phyloP scores from a whole-genome alignment of 106 monocot species.

The Narthecium ossifragum region DNA sequence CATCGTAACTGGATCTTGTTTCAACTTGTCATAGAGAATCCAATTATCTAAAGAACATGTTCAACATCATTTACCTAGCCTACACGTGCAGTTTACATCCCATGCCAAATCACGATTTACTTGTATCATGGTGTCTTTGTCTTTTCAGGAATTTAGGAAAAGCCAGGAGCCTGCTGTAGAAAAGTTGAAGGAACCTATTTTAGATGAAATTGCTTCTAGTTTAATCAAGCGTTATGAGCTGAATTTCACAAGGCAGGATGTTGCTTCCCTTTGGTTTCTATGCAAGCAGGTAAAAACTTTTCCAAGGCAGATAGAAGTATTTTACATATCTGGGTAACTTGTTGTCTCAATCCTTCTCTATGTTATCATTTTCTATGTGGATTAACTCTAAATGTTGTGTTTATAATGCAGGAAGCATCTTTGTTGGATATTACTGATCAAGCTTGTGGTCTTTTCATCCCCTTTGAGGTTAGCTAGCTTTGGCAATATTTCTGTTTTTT shows the following conservation, averaged over 20 bases:
- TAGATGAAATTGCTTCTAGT: slow-evolving; percentile 50
- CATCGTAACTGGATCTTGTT: too few relatives aligned
- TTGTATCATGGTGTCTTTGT: slow-evolving; percentile 3
- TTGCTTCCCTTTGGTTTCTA: slow-evolving; percentile 92
- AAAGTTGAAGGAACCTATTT: slow-evolving; percentile 78
- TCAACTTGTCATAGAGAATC: too few relatives aligned
- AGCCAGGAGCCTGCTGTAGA: slow-evolving; percentile 81
- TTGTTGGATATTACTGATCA: slow-evolving; percentile 81
- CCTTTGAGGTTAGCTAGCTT: slow-evolving; percentile 54
- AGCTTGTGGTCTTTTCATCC: slow-evolving; percentile 83
- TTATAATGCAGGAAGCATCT: slow-evolving; percentile 79
- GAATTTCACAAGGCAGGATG: slow-evolving; percentile 76
- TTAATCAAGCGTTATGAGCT: slow-evolving; percentile 44
- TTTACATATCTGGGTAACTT: too few relatives aligned
- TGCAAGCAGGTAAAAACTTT: slow-evolving; percentile 98
- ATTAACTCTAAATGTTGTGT: not conserved
- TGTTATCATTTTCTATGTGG: too few relatives aligned
- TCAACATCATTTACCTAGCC: too few relatives aligned
- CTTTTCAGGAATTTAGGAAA: slow-evolving; percentile 62
- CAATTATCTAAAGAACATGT: too few relatives aligned
- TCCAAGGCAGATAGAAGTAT: too few relatives aligned
- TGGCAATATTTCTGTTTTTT: not conserved
- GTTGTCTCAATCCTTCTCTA: too few relatives aligned
- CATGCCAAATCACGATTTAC: too few relatives aligned
- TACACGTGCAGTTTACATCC: too few relatives aligned